Evolutionary conservation across 2,329 filamentous ascomycete genomes (phyloP), one percentile per base, ranked within the genome.

Genomic region (Ophioceras dolichostomum): DNA sequence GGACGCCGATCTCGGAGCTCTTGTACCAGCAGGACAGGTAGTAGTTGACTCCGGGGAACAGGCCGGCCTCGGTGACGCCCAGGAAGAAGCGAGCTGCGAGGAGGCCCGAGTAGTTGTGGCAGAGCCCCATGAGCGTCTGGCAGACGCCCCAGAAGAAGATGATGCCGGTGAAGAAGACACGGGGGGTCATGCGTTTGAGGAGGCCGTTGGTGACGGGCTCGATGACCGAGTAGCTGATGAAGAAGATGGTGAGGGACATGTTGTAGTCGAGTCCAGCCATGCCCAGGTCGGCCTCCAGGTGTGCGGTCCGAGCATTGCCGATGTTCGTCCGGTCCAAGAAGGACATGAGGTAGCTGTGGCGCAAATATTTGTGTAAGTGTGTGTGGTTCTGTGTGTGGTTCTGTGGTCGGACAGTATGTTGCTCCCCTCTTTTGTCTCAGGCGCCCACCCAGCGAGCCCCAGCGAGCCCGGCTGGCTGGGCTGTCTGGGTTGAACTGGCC

Each of bases 1-100:
- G 74, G n/a, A 86, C 68, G 35, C 83, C 85, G 38, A 91, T 82
- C 49, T 93, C 86, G 13, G 68, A 73, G 26, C 84, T 69, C 51
- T 75, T 80, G 49, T 91, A 94, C 85, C 85, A 93, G 52, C 82
- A 88, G 0, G 77, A 83, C 0, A 91, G 68, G 51, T 87, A 87
- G 55, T 86, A 89, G 46, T 82, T 83, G 13, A 87, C 73, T 2
- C 79, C 60, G 0, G 65, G 65, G 34, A 68, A 57, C 4, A 68
- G 51, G 3, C 65, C 65, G 2, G 62, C 62, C 43, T 68, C 66
- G 12, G 66, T 57, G 1, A 58, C 49, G 2, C 65, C 65, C 6
- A 69, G 52, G 10, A 68, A 50, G 22, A 67, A 58, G 1, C 64
- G 62, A 9, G 63, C 55, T 1, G 49, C 57, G 12, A 68, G 48